These are phyloP conservation scores for Lipomyces spencermartinsiae DNA, from an alignment of 805 yeast species.

Conservation along the genomic window DNA sequence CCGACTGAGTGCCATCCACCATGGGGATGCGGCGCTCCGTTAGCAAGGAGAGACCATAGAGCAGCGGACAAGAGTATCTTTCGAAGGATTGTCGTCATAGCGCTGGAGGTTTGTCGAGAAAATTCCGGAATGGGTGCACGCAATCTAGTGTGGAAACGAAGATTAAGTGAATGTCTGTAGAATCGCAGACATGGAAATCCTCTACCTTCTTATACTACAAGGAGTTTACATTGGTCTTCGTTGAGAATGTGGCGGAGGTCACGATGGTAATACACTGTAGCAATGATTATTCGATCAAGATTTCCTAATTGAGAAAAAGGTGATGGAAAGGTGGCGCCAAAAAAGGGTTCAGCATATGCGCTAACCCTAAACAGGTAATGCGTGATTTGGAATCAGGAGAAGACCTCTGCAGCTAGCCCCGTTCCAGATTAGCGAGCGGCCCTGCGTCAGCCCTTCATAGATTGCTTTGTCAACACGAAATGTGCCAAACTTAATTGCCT, in stretches of 20 bases:
- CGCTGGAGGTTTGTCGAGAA: not conserved
- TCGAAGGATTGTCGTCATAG: not conserved
- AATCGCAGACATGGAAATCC: not conserved
- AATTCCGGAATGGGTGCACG: constrained; percentile 4
- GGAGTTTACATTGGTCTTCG: not conserved
- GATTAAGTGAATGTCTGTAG: too few relatives aligned
- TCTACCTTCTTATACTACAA: constrained; percentile 6
- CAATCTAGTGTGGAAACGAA: too few relatives aligned
- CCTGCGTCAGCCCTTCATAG: not conserved
- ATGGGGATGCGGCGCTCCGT: not conserved
- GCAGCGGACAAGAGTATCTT: not conserved
- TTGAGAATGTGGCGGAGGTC: not conserved
- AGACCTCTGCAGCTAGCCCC: not conserved
- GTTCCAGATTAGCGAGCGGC: not conserved
- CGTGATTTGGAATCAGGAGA: not conserved
- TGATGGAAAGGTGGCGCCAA: too few relatives aligned
- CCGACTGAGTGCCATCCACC: not conserved
- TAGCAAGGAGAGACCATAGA: not conserved
- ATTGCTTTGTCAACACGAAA: not conserved
- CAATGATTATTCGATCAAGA: constrained; percentile 3
- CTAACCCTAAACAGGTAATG: constrained; percentile 4
- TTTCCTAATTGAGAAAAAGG: not conserved
- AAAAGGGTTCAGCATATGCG: too few relatives aligned
- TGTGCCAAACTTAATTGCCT: constrained; percentile 3
- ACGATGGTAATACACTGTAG: not conserved